phyloP scores from a whole-genome alignment of 148 eudicot genomes.

The Dysphania ambrosioides region DNA sequence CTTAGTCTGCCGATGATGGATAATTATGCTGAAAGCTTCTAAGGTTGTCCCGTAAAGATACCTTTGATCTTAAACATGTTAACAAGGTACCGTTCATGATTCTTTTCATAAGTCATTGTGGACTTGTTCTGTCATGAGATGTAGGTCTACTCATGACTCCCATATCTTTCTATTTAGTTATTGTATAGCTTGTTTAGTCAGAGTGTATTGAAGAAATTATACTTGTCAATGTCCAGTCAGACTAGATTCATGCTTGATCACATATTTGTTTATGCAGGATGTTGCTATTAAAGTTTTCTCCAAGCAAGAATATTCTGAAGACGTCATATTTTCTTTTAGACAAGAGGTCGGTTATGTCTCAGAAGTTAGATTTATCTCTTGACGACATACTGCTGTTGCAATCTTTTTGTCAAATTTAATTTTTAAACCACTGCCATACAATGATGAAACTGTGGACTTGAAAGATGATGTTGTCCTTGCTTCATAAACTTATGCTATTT shows the following conservation, averaged over 20 bases:
- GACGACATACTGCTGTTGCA: background rate
- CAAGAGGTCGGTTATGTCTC: conserved; percentile 61
- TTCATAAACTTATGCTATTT: background rate
- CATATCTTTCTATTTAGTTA: background rate
- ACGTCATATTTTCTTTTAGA: conserved; percentile 69
- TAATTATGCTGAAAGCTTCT: background rate
- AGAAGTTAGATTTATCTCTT: background rate
- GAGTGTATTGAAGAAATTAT: background rate
- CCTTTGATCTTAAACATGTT: too few relatives aligned
- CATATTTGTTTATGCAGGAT: conserved; percentile 67
- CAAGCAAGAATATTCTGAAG: conserved; percentile 86
- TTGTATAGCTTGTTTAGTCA: background rate
- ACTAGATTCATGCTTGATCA: conserved; percentile 5
- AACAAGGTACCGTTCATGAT: background rate
- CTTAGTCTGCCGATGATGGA: background rate
- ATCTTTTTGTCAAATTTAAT: conserved; percentile 6
- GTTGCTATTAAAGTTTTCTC: conserved; percentile 92
- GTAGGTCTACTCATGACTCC: background rate
- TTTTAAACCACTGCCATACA: background rate
- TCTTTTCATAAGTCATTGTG: background rate
- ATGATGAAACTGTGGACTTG: background rate
- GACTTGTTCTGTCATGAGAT: conserved; percentile 8
- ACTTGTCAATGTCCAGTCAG: too few relatives aligned
- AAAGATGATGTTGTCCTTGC: background rate
- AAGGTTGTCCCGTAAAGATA: background rate